Percentiles rank a stretch among this genome's conserved stretches.
These are phyloP conservation scores for Malus hybrid DNA, from an alignment of 331 rosid genomes.

Conservation along the genomic window DNA sequence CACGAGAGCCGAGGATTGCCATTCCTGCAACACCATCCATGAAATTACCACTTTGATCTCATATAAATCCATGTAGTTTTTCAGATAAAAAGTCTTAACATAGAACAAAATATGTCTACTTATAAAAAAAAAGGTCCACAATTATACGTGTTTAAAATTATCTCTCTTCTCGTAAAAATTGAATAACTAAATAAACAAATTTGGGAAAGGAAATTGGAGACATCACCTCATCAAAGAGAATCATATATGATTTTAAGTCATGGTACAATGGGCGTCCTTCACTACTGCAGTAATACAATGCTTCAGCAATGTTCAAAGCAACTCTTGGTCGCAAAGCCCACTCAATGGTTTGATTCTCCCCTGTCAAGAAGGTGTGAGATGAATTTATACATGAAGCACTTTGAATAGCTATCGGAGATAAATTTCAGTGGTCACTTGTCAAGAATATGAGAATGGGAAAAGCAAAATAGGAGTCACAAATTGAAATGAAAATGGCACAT, in stretches of 20 bases:
- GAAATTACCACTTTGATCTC: neutral
- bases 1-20: constrained; percentile 86
- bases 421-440: neutral
- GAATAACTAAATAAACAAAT: neutral
- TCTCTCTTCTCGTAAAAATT: neutral
- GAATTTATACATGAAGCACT: neutral
- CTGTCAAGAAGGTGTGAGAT: constrained; percentile 21
- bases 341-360: constrained; percentile 82
- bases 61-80: neutral
- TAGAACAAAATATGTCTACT: neutral
- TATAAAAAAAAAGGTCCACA: neutral
- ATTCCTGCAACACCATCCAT: constrained; percentile 36
- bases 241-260: constrained; percentile 73
- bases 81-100: neutral
- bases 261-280: constrained; percentile 64
- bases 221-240: constrained; percentile 76
- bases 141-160: neutral
- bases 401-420: neutral
- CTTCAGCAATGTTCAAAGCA: constrained; percentile 64
- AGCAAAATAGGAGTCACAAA: neutral
- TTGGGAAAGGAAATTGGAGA: neutral
- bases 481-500: neutral
- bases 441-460: neutral
- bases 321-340: constrained; percentile 83
- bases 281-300: constrained; percentile 54